Evolutionary conservation across 306 rosid genomes (phyloP).

Genomic region (Fragaria nilgerrensis): DNA sequence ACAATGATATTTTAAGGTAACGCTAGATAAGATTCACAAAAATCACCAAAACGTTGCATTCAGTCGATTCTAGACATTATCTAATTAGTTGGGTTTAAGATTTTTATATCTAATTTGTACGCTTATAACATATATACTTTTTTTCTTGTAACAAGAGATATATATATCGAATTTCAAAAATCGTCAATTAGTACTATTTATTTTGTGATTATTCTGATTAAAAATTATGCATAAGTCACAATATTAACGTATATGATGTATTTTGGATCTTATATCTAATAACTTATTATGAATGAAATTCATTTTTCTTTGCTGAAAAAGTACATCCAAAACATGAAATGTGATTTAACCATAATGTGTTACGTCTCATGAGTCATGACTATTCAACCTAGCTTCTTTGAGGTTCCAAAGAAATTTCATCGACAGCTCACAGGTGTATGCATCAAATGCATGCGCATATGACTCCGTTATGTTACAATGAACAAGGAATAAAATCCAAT

Average conservation of each 20-base stretch:
- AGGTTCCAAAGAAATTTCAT: background rate
- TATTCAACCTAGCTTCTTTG: background rate
- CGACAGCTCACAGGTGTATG: background rate
- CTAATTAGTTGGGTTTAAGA: too few species aligned
- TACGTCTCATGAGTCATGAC: background rate
- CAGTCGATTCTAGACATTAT: background rate
- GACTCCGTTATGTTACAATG: background rate
- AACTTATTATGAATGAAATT: background rate
- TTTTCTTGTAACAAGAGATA: too few species aligned
- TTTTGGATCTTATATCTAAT: background rate
- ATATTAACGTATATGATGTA: too few species aligned
- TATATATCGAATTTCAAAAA: too few species aligned
- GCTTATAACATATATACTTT: background rate
- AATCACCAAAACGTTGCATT: background rate
- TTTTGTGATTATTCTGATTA: too few species aligned
- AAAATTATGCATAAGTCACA: too few species aligned
- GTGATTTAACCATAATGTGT: background rate
- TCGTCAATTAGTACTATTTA: too few species aligned
- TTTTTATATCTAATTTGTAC: too few species aligned
- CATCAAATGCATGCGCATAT: background rate
- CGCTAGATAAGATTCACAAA: background rate
- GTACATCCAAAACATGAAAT: background rate
- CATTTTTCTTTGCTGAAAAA: background rate
- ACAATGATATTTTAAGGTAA: background rate
- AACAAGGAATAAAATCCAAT: background rate